Evolutionary conservation across 306 rosid genomes (phyloP).

Genomic region (Vicia faba): DNA sequence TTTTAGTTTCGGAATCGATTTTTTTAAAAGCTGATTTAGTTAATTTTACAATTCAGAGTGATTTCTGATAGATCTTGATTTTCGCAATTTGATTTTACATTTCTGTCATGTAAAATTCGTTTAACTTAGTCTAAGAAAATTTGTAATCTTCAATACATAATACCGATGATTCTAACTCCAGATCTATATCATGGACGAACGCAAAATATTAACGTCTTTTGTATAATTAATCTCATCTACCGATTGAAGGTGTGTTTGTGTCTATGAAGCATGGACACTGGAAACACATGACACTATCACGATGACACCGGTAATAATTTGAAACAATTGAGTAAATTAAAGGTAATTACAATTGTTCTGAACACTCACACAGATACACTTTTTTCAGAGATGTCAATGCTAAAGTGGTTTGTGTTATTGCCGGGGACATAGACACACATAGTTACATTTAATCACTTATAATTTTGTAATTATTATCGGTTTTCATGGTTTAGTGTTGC

Average conservation of each 20-base stretch:
- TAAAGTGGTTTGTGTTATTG: no score
- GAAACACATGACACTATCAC: no score
- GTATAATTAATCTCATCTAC: background rate
- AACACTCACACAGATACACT: no score
- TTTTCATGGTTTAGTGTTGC: background rate
- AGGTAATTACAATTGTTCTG: no score
- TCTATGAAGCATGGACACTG: no score
- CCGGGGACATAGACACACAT: no score
- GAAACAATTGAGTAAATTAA: no score
- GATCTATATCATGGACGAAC: constrained; percentile 26
- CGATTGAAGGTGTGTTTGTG: background rate
- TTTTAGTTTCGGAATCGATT: background rate
- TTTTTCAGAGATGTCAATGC: no score
- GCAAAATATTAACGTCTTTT: background rate
- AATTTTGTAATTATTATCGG: background rate
- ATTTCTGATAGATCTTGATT: constrained; percentile 13
- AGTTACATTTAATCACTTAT: background rate
- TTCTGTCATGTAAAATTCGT: constrained; percentile 9
- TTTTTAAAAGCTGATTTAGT: background rate
- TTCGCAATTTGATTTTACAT: constrained; percentile 8
- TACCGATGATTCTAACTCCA: background rate
- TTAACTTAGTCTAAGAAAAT: background rate
- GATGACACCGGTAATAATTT: no score
- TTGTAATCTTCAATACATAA: background rate
- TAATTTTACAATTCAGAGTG: background rate